These are phyloP conservation scores for Knufia petricola DNA, from an alignment of 2,329 filamentous ascomycete genomes.

Conservation along the genomic window DNA sequence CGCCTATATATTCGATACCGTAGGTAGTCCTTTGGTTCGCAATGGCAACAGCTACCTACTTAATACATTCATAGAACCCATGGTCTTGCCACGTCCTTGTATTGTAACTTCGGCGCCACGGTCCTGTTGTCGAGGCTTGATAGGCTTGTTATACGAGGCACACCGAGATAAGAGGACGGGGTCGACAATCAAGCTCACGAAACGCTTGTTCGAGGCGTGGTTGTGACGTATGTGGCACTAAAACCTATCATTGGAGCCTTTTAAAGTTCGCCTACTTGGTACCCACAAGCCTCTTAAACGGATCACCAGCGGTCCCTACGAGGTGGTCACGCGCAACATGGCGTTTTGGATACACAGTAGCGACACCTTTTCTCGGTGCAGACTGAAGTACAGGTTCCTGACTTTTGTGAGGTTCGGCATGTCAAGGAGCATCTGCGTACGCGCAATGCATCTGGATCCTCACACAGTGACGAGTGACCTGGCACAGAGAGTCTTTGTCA, in stretches of 20 bases:
- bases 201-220: background rate
- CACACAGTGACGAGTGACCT: too few species aligned
- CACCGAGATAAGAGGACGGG: background rate
- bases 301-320: background rate
- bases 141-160: background rate
- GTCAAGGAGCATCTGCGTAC: too few species aligned
- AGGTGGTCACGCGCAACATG: too few species aligned
- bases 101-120: background rate
- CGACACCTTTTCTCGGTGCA: too few species aligned
- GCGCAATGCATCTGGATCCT: too few species aligned
- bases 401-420: too few species aligned
- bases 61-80: background rate
- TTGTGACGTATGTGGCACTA: background rate
- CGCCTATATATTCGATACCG: too few species aligned
- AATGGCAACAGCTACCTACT: too few species aligned
- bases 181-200: background rate
- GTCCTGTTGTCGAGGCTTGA: background rate
- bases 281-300: background rate
- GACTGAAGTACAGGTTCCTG: too few species aligned
- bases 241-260: background rate
- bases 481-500: background rate
- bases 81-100: too few species aligned
- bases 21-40: too few species aligned
- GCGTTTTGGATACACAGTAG: too few species aligned
- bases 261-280: background rate